Base-by-base conservation (phyloP, 2,329 filamentous ascomycete species). In the Diaporthe citriasiana region DNA sequence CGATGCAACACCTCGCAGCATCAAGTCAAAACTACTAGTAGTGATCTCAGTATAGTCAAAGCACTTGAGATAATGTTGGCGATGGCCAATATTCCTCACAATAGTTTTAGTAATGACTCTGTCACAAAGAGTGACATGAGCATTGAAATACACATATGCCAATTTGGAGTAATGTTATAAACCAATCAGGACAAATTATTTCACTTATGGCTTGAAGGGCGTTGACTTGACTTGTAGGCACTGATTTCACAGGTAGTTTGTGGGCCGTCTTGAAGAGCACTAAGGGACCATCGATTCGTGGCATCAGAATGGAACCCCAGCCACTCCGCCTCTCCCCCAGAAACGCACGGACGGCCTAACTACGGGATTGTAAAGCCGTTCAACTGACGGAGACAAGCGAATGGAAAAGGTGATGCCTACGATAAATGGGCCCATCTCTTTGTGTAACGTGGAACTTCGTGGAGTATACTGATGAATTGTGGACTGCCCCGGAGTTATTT, bases 401-500 rank as follows among this genome's bases (percentile, higher is more conserved):
- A 6, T 33, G 17, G 10, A 33, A 55, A 33, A 12, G 53, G 27
- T 55, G 53, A 33, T 33, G 53, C 27, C 53, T 55, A 55, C 27
- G 15, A 38, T 12, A 12, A 38, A 55, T 33, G 53, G 53, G 27
- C 8, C 53, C 2, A 1, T 27, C 19, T 27, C 27, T 55, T 19
- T 55, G 53, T 55, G 53, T 17, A 55, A 55, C 53, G 0, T 30
- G 2, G 51, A 12, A 30, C n/a, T 27, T 17, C 25, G 53, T 33
- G 53, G 53, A 22, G 25, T 55, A 22, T 12, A 55, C 27, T 55
- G 53, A 55, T 55, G 53, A 55, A 55, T 55, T 55, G 53, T 55
- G 53, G 53, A 33, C 25, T 55, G 17, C 27, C 27, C 33, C 53
- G 33, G 27, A 27, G 53, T 55, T 55, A 3, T 55, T 13, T 55